phyloP scores from a whole-genome alignment of 78 protist genomes.

The Dictyostelium purpureum region DNA sequence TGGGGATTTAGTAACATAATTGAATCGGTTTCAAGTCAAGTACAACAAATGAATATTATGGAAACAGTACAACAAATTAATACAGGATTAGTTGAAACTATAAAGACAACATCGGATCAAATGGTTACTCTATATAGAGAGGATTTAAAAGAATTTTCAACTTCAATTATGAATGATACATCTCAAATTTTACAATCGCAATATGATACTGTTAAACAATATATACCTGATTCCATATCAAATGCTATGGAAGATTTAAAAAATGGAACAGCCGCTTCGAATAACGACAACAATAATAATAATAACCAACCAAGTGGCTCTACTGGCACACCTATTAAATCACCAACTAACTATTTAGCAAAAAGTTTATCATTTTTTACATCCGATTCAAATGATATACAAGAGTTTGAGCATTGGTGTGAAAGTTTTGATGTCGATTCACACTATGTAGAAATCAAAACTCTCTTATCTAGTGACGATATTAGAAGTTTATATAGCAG shows the following conservation, averaged over 20 bases:
- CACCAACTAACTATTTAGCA: constrained; percentile 1
- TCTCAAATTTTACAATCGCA: constrained; percentile 2
- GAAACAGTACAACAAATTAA: constrained; percentile 57
- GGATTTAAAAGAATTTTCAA: constrained; percentile 72
- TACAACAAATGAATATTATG: constrained; percentile 8
- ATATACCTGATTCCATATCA: background rate
- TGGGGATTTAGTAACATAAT: constrained; percentile 16
- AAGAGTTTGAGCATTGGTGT: constrained; percentile 73
- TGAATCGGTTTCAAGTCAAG: background rate
- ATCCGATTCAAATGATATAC: constrained; percentile 44
- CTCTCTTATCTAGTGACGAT: constrained; percentile 50
- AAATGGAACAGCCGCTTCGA: background rate
- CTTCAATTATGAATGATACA: constrained; percentile 20
- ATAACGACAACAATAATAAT: background rate
- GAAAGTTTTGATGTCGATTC: constrained; percentile 18
- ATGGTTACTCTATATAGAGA: constrained; percentile 58
- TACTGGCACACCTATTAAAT: background rate
- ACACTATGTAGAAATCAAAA: constrained; percentile 15
- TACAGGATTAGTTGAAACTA: constrained; percentile 37
- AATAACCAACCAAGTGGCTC: background rate
- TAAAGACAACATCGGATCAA: constrained; percentile 57
- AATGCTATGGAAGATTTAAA: background rate
- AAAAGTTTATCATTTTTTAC: constrained; percentile 57
- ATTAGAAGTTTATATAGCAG: constrained; percentile 5
- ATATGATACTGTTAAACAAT: constrained; percentile 30